Base-by-base conservation (phyloP, 768 basidiomycete genomes). In the Lactarius sp. region DNA sequence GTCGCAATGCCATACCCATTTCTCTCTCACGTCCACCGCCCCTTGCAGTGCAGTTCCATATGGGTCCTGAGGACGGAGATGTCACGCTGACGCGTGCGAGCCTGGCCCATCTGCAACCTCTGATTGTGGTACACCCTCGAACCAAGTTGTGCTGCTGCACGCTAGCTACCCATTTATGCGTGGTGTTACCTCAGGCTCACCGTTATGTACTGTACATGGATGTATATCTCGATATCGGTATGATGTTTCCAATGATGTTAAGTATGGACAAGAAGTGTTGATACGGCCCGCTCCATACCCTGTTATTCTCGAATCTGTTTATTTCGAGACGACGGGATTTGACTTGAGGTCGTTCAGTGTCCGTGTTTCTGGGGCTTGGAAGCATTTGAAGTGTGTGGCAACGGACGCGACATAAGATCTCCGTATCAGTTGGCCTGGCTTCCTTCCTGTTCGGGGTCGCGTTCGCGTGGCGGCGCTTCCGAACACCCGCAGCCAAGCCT, bases 281-380 rank as follows among this genome's bases (percentile, higher is more conserved):
- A 72, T 91, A 36, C 79, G 78, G 31, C 83, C 27, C 27, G 72
- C 87, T 90, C 94, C 94, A 98, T 72, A 98, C 93, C 85, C 94
- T 94, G 77, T 79, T 87, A 68, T 81, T 83, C 6, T 27, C 2
- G 67, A 56, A 58, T 69, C 71, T 66, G 9, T 9, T 55, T 46
- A 14, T 55, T 61, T 14, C 60, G 56, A 54, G 59, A 31, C 9
- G 59, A 31, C 9, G 53, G 56, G 0, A 34, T 46, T 44, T 66
- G 67, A 47, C 64, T 71, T 9, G 76, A 73, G 62, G 75, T 27
- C 27, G 27, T 27, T 27, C 27, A 76, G 31, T 72, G 77, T 49
- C 75, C 68, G 54, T 73, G 73, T 69, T 77, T 78, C 65, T 74
- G 71, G 10, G 76, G 73, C 33, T 70, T 72, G 20, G 77, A 75